phyloP scores from a whole-genome alignment of 73 alveolate species.

The Tetrahymena thermophila region DNA sequence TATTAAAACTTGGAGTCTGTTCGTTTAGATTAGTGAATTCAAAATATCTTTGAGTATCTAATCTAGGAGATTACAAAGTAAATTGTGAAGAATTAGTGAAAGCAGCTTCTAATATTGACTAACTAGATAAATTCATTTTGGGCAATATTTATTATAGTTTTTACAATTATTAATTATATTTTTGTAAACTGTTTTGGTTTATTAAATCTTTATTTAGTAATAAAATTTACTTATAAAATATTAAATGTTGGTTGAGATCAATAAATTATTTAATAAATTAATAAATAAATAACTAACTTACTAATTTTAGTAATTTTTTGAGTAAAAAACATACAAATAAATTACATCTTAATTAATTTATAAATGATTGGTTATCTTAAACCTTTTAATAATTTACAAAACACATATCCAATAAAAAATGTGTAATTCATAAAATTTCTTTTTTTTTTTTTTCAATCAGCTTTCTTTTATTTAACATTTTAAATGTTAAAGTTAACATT shows the following conservation, averaged over 20 bases:
- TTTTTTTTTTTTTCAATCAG: not conserved
- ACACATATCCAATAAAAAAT: not conserved
- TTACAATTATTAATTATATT: not conserved
- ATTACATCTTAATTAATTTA: too few relatives aligned
- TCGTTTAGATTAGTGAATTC: not conserved
- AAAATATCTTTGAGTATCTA: not conserved
- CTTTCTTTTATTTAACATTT: not conserved
- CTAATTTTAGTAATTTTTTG: too few relatives aligned
- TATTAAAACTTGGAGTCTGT: not conserved
- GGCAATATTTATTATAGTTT: not conserved
- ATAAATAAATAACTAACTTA: not conserved
- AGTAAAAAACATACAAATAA: not conserved
- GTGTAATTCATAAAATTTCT: too few relatives aligned
- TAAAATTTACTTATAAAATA: too few relatives aligned
- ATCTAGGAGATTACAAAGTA: not conserved
- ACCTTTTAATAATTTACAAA: not conserved
- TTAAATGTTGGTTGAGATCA: not conserved
- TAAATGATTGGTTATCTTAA: too few relatives aligned
- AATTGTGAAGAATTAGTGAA: not conserved
- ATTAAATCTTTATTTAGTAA: not conserved
- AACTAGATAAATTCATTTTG: not conserved
- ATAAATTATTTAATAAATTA: too few relatives aligned
- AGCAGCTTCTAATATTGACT: not conserved
- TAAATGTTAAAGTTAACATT: not conserved
- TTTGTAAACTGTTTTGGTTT: not conserved